Evolutionary conservation across 306 rosid species (phyloP).

Genomic region (Ochetophila trinervis): DNA sequence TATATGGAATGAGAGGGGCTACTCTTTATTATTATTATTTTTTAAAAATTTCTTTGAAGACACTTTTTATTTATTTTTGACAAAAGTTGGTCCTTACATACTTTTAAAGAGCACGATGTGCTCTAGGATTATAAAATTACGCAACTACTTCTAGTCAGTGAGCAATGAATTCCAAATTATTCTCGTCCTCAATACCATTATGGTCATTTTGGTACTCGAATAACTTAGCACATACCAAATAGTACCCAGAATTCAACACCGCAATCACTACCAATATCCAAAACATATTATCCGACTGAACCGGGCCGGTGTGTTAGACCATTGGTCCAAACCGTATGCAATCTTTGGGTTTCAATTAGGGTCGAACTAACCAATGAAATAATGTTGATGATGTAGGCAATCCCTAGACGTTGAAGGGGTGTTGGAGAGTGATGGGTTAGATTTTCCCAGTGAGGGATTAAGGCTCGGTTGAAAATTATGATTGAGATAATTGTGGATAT

Average conservation of each 20-base stretch:
- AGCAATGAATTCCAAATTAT: not conserved
- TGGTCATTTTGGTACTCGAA: conserved; percentile 14
- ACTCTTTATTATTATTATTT: no score
- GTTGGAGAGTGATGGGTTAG: conserved; percentile 2
- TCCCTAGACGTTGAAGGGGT: conserved; percentile 26
- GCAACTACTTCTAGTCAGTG: no score
- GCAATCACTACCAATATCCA: conserved; percentile 24
- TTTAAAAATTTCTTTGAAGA: no score
- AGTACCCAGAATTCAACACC: conserved; percentile 24
- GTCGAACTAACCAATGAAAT: conserved; percentile 20
- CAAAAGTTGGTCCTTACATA: no score
- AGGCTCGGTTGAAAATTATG: conserved; percentile 18
- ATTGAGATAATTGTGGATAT: conserved; percentile 28
- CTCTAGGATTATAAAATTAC: no score
- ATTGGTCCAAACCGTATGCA: conserved; percentile 2
- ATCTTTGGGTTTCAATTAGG: conserved; percentile 22
- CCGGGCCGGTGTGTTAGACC: not conserved
- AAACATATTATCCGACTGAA: conserved; percentile 21
- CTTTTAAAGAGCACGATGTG: no score
- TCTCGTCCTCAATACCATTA: conserved; percentile 8
- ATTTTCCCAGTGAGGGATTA: conserved; percentile 5
- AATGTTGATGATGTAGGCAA: conserved; percentile 18
- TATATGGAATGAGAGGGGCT: no score
- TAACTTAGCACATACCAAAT: conserved; percentile 22
- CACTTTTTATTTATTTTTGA: no score